phyloP scores from a whole-genome alignment of 805 yeast genomes.

The Metschnikowia borealis region DNA sequence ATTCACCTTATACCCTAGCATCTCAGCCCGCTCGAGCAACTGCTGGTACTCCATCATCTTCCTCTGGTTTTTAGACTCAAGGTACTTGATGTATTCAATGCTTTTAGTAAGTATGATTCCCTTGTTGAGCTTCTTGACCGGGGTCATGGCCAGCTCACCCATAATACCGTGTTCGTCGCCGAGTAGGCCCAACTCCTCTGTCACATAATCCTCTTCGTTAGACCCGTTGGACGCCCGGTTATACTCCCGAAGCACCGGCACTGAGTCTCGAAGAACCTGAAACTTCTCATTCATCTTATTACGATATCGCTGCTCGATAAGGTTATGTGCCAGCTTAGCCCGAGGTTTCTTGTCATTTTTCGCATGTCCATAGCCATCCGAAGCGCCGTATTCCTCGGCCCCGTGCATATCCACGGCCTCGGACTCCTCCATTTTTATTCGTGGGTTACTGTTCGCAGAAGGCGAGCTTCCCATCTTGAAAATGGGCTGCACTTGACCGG shows the following conservation, averaged over 20 bases:
- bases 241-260: slow-evolving; percentile 35
- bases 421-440: background rate
- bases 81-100: slow-evolving; percentile 72
- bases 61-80: slow-evolving; percentile 55
- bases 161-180: slow-evolving; percentile 30
- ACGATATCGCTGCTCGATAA: slow-evolving; percentile 41
- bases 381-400: background rate
- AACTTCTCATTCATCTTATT: slow-evolving; percentile 42
- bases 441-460: background rate
- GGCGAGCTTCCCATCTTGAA: background rate
- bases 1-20: slow-evolving; percentile 25
- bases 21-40: slow-evolving; percentile 34
- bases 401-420: background rate
- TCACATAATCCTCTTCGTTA: slow-evolving; percentile 9
- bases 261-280: slow-evolving; percentile 34
- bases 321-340: slow-evolving; percentile 35
- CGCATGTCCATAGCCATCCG: background rate
- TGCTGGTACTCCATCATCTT: slow-evolving; percentile 52
- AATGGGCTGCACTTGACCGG: background rate
- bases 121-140: slow-evolving; percentile 71
- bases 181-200: slow-evolving; percentile 5
- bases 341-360: slow-evolving; percentile 17
- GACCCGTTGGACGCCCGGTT: slow-evolving; percentile 9
- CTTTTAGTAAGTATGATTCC: slow-evolving; percentile 76
- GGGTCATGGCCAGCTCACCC: slow-evolving; percentile 50